A percentile compares a stretch with the other conserved stretches of the same genome.
Conservation (phyloP, 192 early-diverging fungal species). For the Irineochytrium annulatum region DNA sequence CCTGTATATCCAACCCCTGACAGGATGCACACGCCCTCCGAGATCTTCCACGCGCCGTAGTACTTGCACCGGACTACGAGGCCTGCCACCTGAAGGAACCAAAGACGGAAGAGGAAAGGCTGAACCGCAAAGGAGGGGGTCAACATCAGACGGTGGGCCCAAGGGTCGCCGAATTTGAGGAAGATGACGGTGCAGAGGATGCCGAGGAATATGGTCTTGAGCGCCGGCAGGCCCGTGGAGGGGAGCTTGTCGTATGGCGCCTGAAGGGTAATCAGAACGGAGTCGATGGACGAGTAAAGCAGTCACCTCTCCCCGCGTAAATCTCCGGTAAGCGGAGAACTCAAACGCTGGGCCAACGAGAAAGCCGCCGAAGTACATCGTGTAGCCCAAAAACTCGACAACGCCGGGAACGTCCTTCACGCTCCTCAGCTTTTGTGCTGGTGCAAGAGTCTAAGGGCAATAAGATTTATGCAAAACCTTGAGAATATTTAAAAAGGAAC, state of each 20-base stretch:
- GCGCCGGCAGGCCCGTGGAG: conserved; percentile 8
- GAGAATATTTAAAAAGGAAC: conserved; percentile 9
- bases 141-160: conserved; percentile 2
- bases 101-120: conserved; percentile 13
- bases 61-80: conserved; percentile 29
- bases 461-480: neutral
- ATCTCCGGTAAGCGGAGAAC: conserved; percentile 49
- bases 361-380: conserved; percentile 80
- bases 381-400: conserved; percentile 62
- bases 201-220: conserved; percentile 18
- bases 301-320: conserved; percentile 42
- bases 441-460: conserved; percentile 13
- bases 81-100: conserved; percentile 29
- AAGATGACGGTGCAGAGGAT: conserved; percentile 13
- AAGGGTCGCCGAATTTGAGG: conserved; percentile 14
- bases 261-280: too few relatives aligned
- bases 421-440: conserved; percentile 50
- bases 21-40: conserved; percentile 80
- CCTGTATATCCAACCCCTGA: conserved; percentile 81
- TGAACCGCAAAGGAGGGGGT: neutral
- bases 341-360: conserved; percentile 83
- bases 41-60: conserved; percentile 72
- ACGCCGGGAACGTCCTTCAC: conserved; percentile 33
- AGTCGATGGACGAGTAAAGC: conserved; percentile 2
- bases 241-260: conserved; percentile 29